Evolutionary conservation across 202 grass and related monocot species (phyloP), one percentile per base, ranked within the genome.

Genomic region (Zizania palustris): DNA sequence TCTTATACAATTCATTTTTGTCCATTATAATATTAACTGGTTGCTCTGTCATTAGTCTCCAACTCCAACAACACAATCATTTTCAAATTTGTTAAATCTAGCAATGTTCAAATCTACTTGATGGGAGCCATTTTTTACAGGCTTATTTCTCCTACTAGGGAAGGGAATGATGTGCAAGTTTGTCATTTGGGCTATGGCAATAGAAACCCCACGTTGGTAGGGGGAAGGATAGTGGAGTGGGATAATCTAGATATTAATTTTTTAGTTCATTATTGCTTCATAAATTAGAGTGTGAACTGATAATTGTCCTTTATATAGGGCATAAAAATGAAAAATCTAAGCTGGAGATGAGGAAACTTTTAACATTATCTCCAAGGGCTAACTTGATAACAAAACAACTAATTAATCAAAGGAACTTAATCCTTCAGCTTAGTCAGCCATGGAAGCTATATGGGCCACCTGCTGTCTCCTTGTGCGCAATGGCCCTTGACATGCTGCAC

Each of bases 11-110:
- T 34, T 60, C 55, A 13, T 16, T 39, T 60, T 74, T 73, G 28
- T 61, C 33, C 35, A 62, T 62, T 62, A 3, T 21, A 60, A 15
- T 19, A 45, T 33, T 45, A 74, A 60, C 1, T 37, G 34, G n/a
- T 11, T 53, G 14, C 56, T 45, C 7, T 34, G 57, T 60, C 39
- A 43, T 60, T 60, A 74, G 45, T 74, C 71, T 28, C 50, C 69
- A 57, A 42, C 0, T 60, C 11, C 39, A 57, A n/a, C 19, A 72
- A 11, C 16, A 41, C 9, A 10, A 57, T 72, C 36, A 42, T 42
- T 39, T 57, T 22, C 13, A 58, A 58, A 42, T 15, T 43, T 28
- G 11, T 5, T 73, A 4, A 50, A 28, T 6, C 38, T 73, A 73
- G 53, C 50, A 57, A 73, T 13, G 9, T 73, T 28, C 37, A 28